Percentiles rank a stretch among this genome's conserved stretches.
Conservation (phyloP, 129 eudicot species). For the Erigeron canadensis region DNA sequence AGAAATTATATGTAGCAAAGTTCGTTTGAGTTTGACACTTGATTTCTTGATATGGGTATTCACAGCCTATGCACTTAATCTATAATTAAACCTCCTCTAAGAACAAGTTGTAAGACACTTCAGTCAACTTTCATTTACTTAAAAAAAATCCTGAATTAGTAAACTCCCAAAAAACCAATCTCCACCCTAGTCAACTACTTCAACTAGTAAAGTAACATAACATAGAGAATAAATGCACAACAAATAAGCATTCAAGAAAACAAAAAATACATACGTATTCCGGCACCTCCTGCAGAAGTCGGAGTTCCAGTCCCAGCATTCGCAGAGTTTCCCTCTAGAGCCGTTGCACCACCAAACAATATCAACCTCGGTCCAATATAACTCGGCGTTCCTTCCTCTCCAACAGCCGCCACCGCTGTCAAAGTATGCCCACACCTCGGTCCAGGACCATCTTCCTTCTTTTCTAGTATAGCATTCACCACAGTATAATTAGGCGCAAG, state of each 20-base stretch:
- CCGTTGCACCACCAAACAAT: slow-evolving; percentile 97
- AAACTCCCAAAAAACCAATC: not conserved
- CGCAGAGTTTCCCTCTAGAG: slow-evolving; percentile 85
- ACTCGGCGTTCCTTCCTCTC: slow-evolving; percentile 80
- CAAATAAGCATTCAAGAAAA: not conserved
- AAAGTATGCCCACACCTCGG: slow-evolving; percentile 95
- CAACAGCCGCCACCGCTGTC: slow-evolving; percentile 92
- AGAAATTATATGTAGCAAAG: not conserved
- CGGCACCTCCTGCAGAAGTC: slow-evolving; percentile 89
- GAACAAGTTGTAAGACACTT: not conserved
- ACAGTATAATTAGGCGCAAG: slow-evolving; percentile 78
- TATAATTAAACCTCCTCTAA: not conserved
- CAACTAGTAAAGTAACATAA: not conserved
- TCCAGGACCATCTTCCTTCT: slow-evolving; percentile 95
- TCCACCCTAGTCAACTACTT: not conserved
- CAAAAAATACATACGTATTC: slow-evolving; percentile 63
- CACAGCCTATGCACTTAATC: slow-evolving; percentile 4
- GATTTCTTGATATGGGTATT: not conserved
- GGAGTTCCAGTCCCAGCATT: slow-evolving; percentile 79
- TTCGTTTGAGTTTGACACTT: slow-evolving; percentile 4
- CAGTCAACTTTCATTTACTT: not conserved
- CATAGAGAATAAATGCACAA: not conserved
- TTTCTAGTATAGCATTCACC: slow-evolving; percentile 76
- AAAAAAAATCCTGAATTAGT: not conserved
- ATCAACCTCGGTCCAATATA: slow-evolving; percentile 91